phyloP scores from a whole-genome alignment of 768 basidiomycete species.

The Auricularia auricula-judae region DNA sequence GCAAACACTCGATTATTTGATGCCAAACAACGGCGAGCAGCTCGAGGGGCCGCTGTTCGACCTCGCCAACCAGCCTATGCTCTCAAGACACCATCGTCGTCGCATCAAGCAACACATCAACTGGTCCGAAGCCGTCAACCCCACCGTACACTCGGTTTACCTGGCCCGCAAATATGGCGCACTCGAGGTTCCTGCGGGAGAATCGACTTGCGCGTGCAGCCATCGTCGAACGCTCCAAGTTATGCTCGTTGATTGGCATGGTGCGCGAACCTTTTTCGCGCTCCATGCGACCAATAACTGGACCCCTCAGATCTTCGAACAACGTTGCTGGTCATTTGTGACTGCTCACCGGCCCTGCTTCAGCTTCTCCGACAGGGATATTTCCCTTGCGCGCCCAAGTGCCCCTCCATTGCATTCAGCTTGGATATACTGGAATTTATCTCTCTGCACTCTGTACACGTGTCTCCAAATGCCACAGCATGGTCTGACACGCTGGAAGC shows the following conservation, averaged over 20 bases:
- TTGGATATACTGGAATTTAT: neutral
- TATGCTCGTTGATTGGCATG: neutral
- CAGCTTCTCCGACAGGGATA: neutral
- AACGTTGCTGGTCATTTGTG: neutral
- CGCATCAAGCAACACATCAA: neutral
- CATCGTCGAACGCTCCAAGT: neutral
- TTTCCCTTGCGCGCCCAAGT: conserved; percentile 3
- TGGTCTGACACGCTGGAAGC: neutral
- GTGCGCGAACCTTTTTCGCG: neutral
- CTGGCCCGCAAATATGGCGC: neutral
- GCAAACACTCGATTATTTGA: too few relatives aligned
- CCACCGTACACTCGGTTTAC: neutral
- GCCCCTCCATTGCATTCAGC: conserved; percentile 1
- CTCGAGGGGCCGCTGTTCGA: neutral
- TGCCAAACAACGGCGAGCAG: too few relatives aligned
- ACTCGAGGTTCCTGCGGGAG: neutral
- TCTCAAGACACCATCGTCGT: neutral
- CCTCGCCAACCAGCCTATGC: neutral
- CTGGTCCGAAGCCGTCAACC: neutral
- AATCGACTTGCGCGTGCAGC: neutral
- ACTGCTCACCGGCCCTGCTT: neutral
- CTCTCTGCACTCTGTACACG: neutral
- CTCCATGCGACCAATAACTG: too few relatives aligned
- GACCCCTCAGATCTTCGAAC: neutral
- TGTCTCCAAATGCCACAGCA: neutral